Conservation (phyloP, 192 early-diverging fungal species). For the Entomortierella parvispora region DNA sequence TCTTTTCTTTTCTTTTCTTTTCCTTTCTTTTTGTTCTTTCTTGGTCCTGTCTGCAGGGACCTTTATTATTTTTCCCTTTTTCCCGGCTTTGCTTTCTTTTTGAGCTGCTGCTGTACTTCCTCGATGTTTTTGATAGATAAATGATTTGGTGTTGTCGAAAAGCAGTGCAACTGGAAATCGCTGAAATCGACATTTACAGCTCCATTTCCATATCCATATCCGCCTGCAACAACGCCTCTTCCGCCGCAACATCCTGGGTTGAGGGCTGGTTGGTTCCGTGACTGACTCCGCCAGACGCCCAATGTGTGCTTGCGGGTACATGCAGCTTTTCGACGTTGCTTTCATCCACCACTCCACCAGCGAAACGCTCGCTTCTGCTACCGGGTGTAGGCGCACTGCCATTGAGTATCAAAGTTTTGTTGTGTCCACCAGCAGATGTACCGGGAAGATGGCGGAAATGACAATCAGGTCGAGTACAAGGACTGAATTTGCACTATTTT, state of each 20-base stretch:
- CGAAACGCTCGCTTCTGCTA: conserved; percentile 37
- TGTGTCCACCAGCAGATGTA: conserved; percentile 4
- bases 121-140: no score
- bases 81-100: background rate
- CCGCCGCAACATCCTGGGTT: background rate
- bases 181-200: no score
- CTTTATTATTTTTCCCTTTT: no score
- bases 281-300: conserved; percentile 33
- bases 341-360: conserved; percentile 20
- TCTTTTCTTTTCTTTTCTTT: background rate
- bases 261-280: conserved; percentile 5
- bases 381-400: background rate
- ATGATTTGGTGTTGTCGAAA: no score
- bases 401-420: conserved; percentile 39
- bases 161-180: no score
- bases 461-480: conserved; percentile 43
- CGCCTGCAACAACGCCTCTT: background rate
- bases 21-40: background rate
- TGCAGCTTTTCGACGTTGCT: conserved; percentile 36
- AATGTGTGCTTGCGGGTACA: conserved; percentile 36
- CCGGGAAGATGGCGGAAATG: conserved; percentile 34
- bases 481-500: conserved; percentile 46
- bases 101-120: background rate
- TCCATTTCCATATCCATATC: conserved; percentile 47
- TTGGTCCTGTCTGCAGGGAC: no score